Conservation (phyloP, 2,329 filamentous ascomycete species). For the Sporothrix luriei region DNA sequence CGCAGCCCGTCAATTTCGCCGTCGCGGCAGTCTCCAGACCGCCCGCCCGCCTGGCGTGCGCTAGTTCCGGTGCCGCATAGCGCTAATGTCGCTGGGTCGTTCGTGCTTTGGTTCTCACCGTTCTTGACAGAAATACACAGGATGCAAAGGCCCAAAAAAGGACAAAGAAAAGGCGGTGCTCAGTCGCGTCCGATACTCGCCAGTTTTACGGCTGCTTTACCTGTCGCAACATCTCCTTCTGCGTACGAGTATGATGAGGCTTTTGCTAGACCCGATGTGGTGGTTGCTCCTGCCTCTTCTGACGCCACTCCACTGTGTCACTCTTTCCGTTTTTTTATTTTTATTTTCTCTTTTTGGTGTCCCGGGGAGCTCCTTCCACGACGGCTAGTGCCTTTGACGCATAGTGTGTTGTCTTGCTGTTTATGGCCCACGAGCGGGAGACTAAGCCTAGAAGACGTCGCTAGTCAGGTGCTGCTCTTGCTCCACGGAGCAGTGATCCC, state of each 20-base stretch:
- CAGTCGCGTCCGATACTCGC: neutral
- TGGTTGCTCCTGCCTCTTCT: neutral
- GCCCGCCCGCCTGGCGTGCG: constrained; percentile 31
- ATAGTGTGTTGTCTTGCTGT: constrained; percentile 18
- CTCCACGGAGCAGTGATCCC: constrained; percentile 28
- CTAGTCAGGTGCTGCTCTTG: constrained; percentile 21
- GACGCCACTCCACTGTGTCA: neutral
- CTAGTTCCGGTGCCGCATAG: constrained; percentile 29
- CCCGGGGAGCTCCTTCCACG: constrained; percentile 30
- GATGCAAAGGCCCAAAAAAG: no score
- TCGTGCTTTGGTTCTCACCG: constrained; percentile 3
- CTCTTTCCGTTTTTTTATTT: neutral
- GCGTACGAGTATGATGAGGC: no score
- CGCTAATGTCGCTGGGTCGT: constrained; percentile 22
- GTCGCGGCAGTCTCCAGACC: constrained; percentile 33
- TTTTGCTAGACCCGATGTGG: constrained; percentile 3
- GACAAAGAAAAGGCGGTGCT: neutral
- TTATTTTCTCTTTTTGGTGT: constrained; percentile 9
- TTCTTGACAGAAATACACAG: neutral
- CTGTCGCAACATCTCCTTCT: no score
- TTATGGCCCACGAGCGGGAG: constrained; percentile 17
- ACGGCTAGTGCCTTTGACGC: constrained; percentile 30
- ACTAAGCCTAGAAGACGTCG: constrained; percentile 19
- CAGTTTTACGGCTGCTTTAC: neutral
- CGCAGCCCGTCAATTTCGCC: constrained; percentile 5